phyloP scores from a whole-genome alignment of 1,284 basidiomycete species.

The Naganishia albida region DNA sequence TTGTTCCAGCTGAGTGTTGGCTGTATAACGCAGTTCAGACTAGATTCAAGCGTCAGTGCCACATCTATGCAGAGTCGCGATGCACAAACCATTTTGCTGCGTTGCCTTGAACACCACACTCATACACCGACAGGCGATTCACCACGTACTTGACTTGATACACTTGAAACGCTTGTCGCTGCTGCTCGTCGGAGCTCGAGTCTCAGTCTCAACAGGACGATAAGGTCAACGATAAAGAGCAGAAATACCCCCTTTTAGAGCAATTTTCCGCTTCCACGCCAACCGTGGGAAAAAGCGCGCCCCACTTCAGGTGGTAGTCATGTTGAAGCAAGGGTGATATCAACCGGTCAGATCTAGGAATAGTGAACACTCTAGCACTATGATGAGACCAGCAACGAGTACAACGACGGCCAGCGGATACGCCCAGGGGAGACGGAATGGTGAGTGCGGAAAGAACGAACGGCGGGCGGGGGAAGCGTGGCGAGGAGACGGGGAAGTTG shows the following conservation, averaged over 20 bases:
- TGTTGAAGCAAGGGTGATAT: too few relatives aligned
- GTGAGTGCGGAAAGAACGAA: neutral
- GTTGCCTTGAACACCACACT: too few relatives aligned
- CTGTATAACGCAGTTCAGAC: conserved; percentile 88
- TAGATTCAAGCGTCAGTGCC: conserved; percentile 25
- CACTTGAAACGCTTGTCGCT: too few relatives aligned
- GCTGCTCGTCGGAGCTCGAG: too few relatives aligned
- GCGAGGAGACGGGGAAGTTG: neutral
- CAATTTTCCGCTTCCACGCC: neutral
- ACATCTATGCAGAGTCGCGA: too few relatives aligned
- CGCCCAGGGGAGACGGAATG: conserved; percentile 2
- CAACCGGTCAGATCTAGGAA: too few relatives aligned
- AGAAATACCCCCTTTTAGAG: too few relatives aligned
- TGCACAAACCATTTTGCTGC: too few relatives aligned
- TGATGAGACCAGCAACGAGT: conserved; percentile 13
- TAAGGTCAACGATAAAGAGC: too few relatives aligned
- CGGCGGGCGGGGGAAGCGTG: neutral
- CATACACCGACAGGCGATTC: too few relatives aligned
- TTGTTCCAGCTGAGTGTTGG: conserved; percentile 90
- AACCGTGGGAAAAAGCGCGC: conserved; percentile 12
- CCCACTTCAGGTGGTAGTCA: neutral
- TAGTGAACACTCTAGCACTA: neutral
- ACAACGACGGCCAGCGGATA: neutral
- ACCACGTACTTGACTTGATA: too few relatives aligned
- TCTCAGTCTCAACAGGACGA: too few relatives aligned